Evolutionary conservation across 1,284 basidiomycete genomes (phyloP), one percentile per base, ranked within the genome.

Genomic region (Ceratobasidium sp.): DNA sequence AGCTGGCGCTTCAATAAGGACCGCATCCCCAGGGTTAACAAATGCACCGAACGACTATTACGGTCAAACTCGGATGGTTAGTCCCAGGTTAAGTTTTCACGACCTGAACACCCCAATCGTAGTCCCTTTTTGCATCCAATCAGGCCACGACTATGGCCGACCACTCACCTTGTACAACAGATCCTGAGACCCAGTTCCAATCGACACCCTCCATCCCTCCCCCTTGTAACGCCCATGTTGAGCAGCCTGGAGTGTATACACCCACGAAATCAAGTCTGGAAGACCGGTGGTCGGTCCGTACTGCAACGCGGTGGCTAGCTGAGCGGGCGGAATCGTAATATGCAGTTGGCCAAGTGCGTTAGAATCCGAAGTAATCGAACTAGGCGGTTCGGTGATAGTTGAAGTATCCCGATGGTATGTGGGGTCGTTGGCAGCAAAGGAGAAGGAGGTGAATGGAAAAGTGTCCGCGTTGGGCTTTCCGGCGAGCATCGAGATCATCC

Each of bases 181-280:
- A 85, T 98, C 96, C 84, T 97, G 95, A 62, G 92, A 94, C 9
- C 96, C 97, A 59, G 87, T 87, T 0, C 96, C 96, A 15, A 97
- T 85, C 65, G 90, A 92, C 2, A 97, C 83, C 57, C 87, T 98
- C 17, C 84, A 84, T 11, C 86, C 88, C 77, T 91, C 90, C 6
- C 86, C 86, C 68, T 82, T 82, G 79, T 85, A 85, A 68, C 91
- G 84, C 7, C 87, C 88, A 80, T 95, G 94, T 61, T 88, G 87
- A 3, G 82, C 81, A 80, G 89, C 88, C 83, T 96, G 94, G 71
- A 95, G 84, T 1, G 87, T 88, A 76, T 86, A 84, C 44, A 95
- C 83, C 92, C 95, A 17, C 89, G 85, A 32, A 89, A 82, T 15
- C 17, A 97, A 84, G 34, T 86, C 84, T 11, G 87, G 86, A 22